Evolutionary conservation across 1,284 basidiomycete species (phyloP).

Genomic region (Sporisorium sorghi): DNA sequence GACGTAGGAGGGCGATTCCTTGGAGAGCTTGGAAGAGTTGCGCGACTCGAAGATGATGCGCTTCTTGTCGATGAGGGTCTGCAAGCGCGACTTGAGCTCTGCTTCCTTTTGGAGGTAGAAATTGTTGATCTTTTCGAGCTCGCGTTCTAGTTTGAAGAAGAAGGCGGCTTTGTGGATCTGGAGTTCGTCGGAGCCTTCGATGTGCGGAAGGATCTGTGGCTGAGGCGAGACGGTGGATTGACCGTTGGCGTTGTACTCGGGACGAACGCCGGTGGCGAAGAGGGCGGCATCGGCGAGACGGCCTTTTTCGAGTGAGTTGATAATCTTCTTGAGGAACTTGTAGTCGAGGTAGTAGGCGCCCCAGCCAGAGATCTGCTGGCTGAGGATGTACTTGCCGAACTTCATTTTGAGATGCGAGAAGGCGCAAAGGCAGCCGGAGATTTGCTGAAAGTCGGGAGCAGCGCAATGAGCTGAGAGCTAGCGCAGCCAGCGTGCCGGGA

Average conservation of each 20-base stretch:
- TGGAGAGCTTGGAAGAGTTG: conserved; percentile 57
- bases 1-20: conserved; percentile 65
- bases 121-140: conserved; percentile 99
- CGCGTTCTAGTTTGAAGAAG: conserved; percentile 98
- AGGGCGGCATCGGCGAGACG: conserved; percentile 88
- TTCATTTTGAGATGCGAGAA: conserved; percentile 69
- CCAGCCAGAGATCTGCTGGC: conserved; percentile 97
- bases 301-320: conserved; percentile 94
- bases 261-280: conserved; percentile 83
- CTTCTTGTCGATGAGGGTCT: conserved; percentile 94
- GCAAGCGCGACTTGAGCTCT: conserved; percentile 86
- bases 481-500: neutral
- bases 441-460: neutral
- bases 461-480: no score
- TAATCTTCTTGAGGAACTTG: conserved; percentile 98
- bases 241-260: conserved; percentile 66
- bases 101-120: conserved; percentile 99
- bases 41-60: conserved; percentile 71
- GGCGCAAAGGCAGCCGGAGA: neutral
- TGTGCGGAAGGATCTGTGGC: conserved; percentile 54
- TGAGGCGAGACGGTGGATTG: conserved; percentile 34
- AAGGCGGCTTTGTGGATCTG: conserved; percentile 92
- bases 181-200: conserved; percentile 63
- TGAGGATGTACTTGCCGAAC: conserved; percentile 99
- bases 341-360: conserved; percentile 96